Percentiles rank a stretch among this genome's conserved stretches.
phyloP scores from a whole-genome alignment of 2,329 filamentous ascomycete species.

The Paraphoma chrysanthemicola region DNA sequence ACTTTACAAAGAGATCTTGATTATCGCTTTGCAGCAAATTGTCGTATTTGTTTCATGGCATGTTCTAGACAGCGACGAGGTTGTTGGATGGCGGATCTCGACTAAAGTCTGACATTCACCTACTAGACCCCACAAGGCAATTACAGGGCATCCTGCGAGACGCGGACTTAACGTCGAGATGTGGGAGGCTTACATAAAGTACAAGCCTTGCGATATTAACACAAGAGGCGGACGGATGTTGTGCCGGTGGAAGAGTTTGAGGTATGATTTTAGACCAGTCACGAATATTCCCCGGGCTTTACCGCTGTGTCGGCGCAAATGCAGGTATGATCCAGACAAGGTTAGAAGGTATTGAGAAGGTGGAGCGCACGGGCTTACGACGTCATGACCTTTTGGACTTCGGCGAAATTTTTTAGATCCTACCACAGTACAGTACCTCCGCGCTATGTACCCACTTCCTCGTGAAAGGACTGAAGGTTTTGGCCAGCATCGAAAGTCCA shows the following conservation, averaged over 20 bases:
- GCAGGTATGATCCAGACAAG: no score
- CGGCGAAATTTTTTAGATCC: neutral
- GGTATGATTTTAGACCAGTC: no score
- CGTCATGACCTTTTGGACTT: conserved; percentile 1
- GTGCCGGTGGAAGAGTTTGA: neutral
- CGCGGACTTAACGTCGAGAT: neutral
- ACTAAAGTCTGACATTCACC: neutral
- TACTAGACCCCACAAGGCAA: neutral
- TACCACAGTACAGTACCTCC: neutral
- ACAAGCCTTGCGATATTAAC: neutral
- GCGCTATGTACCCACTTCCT: neutral
- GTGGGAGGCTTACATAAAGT: neutral
- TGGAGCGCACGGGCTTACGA: neutral
- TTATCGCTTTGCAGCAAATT: neutral
- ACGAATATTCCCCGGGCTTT: neutral
- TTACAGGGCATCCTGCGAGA: neutral
- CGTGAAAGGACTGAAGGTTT: neutral
- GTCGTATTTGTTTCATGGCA: neutral
- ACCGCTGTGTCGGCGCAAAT: no score
- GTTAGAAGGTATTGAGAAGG: no score
- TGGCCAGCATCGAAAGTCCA: neutral
- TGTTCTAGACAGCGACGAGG: neutral
- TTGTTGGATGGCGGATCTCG: neutral
- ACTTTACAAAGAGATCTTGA: no score
- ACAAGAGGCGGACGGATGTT: neutral